These are phyloP conservation scores for Phytophthora tubulina DNA, from an alignment of 352 stramenopile genomes.

Conservation along the genomic window DNA sequence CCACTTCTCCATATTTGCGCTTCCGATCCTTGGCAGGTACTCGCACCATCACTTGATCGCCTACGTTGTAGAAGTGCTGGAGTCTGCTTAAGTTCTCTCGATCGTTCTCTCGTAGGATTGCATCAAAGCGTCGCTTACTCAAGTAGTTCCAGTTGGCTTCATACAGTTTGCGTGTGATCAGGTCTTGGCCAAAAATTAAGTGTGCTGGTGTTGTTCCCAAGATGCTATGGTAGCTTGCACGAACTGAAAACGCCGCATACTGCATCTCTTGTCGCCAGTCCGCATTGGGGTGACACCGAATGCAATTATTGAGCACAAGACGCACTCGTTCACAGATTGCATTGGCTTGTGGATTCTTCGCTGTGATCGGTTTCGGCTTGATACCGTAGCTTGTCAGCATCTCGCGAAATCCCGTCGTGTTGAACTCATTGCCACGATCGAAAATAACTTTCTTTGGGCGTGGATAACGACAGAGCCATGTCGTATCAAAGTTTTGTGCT, in stretches of 20 bases:
- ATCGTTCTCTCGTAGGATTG: constrained; percentile 14
- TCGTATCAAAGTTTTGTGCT: too few relatives aligned
- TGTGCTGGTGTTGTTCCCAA: constrained; percentile 5
- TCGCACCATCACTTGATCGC: neutral
- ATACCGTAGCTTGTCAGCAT: constrained; percentile 10
- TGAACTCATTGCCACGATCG: too few relatives aligned
- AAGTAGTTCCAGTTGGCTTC: constrained; percentile 14
- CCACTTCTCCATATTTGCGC: neutral
- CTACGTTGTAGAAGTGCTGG: constrained; percentile 10
- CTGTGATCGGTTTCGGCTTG: constrained; percentile 3
- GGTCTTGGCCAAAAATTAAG: constrained; percentile 11
- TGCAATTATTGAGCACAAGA: constrained; percentile 10
- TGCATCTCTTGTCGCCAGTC: constrained; percentile 9
- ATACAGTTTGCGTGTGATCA: constrained; percentile 5
- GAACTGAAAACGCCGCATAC: constrained; percentile 1
- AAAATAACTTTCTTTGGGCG: too few relatives aligned
- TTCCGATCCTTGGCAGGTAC: constrained; percentile 1
- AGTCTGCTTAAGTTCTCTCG: neutral
- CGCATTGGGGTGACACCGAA: neutral
- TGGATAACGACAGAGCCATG: too few relatives aligned
- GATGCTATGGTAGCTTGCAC: constrained; percentile 7
- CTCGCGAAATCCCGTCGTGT: neutral
- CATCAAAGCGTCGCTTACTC: constrained; percentile 8
- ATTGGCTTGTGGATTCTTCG: constrained; percentile 17
- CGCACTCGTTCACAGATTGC: constrained; percentile 14